Evolutionary conservation across 176 grass and related monocot genomes (phyloP), one percentile per base, ranked within the genome.

Genomic region (Miscanthus lutarioriparius): DNA sequence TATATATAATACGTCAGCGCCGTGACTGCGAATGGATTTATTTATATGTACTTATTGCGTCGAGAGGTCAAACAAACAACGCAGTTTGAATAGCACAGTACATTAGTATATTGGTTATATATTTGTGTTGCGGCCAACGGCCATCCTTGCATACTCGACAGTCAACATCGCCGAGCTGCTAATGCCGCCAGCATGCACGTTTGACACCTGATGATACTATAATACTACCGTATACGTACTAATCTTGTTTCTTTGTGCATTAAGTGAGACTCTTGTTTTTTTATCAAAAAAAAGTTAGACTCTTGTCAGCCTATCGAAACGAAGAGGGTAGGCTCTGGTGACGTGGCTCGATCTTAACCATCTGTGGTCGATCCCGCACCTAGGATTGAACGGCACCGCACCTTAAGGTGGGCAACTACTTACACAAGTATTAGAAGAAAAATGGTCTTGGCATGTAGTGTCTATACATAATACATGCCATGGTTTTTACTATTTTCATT

Each of bases 1-100:
- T 22, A n/a, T 8, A 22, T n/a, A 48, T 10, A 32, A 16, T 0
- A 5, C 48, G 56, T 48, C 43, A 48, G 25, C 30, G 14, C 44
- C 25, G 17, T 48, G 54, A 19, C 22, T 45, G 26, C 3, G 9
- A 1, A 37, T 53, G 38, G 44, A 49, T 39, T 28, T 75, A 4
- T 48, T 9, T 16, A 28, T 8, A 15, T 8, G 4, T 22, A 12
- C 4, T 70, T 54, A 3, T 25, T 58, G 81, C 25, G 33, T 61
- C 25, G 15, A 70, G 63, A 81, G 83, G 28, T 73, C 53, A 82
- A 90, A 82, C n/a, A 33, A 30, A 23, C 33, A 10, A 82, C 65
- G 19, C 7, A 53, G 76, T 44, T 72, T 35, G 64, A 77, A 27
- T 8, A 58, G 22, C n/a, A 17, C 59, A 59, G 3, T 25, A 54